Percentiles rank a stretch among this genome's conserved stretches.
Conservation (phyloP, 164 flowering plant genomes). For the Amborella trichopoda region DNA sequence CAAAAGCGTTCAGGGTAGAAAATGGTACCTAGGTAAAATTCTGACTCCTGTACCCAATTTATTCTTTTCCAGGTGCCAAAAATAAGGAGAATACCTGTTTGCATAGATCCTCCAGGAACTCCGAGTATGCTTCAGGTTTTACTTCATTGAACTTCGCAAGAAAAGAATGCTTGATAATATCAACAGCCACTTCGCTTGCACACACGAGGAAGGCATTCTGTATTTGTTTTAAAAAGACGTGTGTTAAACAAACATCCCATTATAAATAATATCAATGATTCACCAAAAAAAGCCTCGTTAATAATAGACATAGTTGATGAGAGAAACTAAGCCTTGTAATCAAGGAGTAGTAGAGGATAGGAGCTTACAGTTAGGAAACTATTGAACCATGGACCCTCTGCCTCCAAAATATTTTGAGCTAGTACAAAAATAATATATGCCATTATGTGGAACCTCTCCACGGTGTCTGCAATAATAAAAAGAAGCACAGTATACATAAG, state of each 20-base stretch:
- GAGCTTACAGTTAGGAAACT: slow-evolving; percentile 70
- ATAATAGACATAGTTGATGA: too few relatives aligned
- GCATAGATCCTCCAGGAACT: slow-evolving; percentile 93
- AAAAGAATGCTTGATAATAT: slow-evolving; percentile 91
- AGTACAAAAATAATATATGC: slow-evolving; percentile 80
- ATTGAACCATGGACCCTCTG: slow-evolving; percentile 92
- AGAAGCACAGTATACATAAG: too few relatives aligned
- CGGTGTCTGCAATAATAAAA: slow-evolving; percentile 52
- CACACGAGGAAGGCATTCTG: slow-evolving; percentile 85
- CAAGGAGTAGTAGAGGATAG: too few relatives aligned
- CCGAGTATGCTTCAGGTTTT: slow-evolving; percentile 82
- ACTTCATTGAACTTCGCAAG: slow-evolving; percentile 89
- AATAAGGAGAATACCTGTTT: slow-evolving; percentile 50
- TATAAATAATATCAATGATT: too few relatives aligned
- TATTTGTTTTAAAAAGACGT: too few relatives aligned
- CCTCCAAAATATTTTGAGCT: slow-evolving; percentile 94
- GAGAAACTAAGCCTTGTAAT: too few relatives aligned
- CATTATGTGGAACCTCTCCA: slow-evolving; percentile 90
- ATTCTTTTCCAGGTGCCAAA: too few relatives aligned
- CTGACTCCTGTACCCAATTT: too few relatives aligned
- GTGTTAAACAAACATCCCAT: too few relatives aligned
- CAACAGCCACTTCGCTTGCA: slow-evolving; percentile 71
- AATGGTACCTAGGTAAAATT: background rate
- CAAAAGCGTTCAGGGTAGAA: background rate
- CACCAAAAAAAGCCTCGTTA: too few relatives aligned